Evolutionary conservation across 1,139 yeast species (phyloP).

Genomic region (Debaryomyces coudertii): DNA sequence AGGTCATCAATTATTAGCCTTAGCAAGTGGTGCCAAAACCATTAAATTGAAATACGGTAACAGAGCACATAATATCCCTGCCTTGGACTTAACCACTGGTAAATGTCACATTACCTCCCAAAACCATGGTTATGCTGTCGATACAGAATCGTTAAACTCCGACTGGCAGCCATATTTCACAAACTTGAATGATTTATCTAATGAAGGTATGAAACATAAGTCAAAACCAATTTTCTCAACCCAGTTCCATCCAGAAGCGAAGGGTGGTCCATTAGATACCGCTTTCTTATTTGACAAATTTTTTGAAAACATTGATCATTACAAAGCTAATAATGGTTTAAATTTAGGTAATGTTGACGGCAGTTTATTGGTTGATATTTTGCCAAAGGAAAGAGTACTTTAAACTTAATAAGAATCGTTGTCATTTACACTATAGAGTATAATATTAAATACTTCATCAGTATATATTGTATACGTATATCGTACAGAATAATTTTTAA

Average conservation of each 20-base stretch:
- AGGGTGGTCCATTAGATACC: slow-evolving; percentile 97
- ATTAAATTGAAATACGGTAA: slow-evolving; percentile 94
- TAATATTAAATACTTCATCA: slow-evolving; percentile 1
- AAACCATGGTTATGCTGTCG: slow-evolving; percentile 98
- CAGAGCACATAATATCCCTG: slow-evolving; percentile 98
- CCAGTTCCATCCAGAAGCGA: slow-evolving; percentile 98
- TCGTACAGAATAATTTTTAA: not conserved
- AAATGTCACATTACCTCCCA: slow-evolving; percentile 97
- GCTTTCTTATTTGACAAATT: slow-evolving; percentile 88
- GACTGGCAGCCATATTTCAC: slow-evolving; percentile 87
- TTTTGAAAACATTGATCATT: slow-evolving; percentile 66
- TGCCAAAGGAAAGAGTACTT: slow-evolving; percentile 82
- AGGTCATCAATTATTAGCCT: slow-evolving; percentile 94
- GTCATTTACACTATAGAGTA: slow-evolving; percentile 2
- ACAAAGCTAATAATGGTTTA: slow-evolving; percentile 50
- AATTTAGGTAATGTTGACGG: slow-evolving; percentile 49
- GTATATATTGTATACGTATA: not conserved
- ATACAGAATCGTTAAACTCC: slow-evolving; percentile 68
- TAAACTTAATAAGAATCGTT: slow-evolving; percentile 17
- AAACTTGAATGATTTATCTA: slow-evolving; percentile 91
- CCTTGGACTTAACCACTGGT: slow-evolving; percentile 85
- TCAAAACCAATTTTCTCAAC: slow-evolving; percentile 89
- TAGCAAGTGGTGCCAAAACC: slow-evolving; percentile 93
- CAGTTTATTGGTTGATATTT: slow-evolving; percentile 72
- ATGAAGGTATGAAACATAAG: slow-evolving; percentile 94